Evolutionary conservation across 176 grass and related monocot species (phyloP), one percentile per base, ranked within the genome.

Genomic region (Ensete ventricosum): DNA sequence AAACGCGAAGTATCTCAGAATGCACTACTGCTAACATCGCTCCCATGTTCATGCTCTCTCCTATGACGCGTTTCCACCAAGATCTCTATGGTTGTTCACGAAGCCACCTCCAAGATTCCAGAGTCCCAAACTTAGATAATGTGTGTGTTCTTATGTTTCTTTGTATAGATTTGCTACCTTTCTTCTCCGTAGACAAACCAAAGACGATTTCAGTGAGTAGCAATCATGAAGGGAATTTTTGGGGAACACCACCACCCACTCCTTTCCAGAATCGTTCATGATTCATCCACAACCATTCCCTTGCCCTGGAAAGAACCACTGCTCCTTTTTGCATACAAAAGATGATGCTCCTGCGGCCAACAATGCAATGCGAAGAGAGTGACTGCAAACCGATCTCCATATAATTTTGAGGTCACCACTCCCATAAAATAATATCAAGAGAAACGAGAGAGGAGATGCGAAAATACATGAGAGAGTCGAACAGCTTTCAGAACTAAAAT

Each of bases 151-250:
- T 17, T 58, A 17, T 13, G 16, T 20, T 60, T 17, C 5, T 17
- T 60, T 60, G 12, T 14, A 17, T 8, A 16, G 9, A 14, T 60
- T 17, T 7, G 57, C 9, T 20, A 14, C 14, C 12, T 60, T 17
- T 60, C 12, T 17, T 60, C 14, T 60, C 5, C n/a, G 4, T 72
- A 9, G 54, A 62, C 10, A 62, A 25, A 14, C 20, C 54, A 43
- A 12, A 50, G 10, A 43, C 43, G 55, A 50, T 64, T 13, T 34
- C 12, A 14, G 16, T 23, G 55, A 62, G 73, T 21, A 55, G 57
- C 29, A 76, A 76, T 52, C 73, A 62, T 63, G 54, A 43, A 52
- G 55, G 13, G 14, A 62, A 23, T 59, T 75, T 75, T 2, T 73
- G 1, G 71, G 71, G 71, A 55, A 53, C n/a, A 14, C 21, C 17